Percentiles rank a stretch among this genome's conserved stretches.
These are phyloP conservation scores for Ophiognomonia clavigignenti-juglandacearum DNA, from an alignment of 2,329 filamentous ascomycete genomes.

Conservation along the genomic window DNA sequence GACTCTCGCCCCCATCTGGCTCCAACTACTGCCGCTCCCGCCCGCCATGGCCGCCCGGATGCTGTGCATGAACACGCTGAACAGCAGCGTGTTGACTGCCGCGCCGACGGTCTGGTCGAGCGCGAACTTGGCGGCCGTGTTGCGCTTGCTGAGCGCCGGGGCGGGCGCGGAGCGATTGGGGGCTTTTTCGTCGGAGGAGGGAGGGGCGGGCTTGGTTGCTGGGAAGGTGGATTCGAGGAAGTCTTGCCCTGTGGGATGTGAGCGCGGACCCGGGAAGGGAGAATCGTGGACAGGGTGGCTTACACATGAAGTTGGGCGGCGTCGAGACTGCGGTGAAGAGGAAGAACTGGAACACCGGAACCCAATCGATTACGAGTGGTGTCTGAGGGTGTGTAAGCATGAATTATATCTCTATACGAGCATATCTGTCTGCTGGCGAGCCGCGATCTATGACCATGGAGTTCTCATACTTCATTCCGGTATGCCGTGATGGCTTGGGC, in stretches of 20 bases:
- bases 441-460: too few species aligned
- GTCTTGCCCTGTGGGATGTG: conserved; percentile 54
- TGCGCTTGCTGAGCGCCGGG: conserved; percentile 48
- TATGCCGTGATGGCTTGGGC: conserved; percentile 67
- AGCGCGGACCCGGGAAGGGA: not conserved
- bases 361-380: conserved; percentile 57
- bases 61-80: conserved; percentile 54
- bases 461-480: conserved; percentile 46
- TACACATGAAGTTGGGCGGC: conserved; percentile 80
- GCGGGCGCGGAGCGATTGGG: conserved; percentile 38
- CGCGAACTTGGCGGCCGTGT: conserved; percentile 62
- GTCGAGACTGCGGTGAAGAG: conserved; percentile 68
- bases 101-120: conserved; percentile 68
- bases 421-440: too few species aligned
- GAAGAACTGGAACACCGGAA: conserved; percentile 71
- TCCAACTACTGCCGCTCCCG: conserved; percentile 37
- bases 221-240: conserved; percentile 73
- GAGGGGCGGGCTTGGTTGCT: conserved; percentile 45
- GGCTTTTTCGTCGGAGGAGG: conserved; percentile 37
- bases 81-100: conserved; percentile 59
- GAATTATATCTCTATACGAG: too few species aligned
- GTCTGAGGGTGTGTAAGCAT: conserved; percentile 35
- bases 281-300: conserved; percentile 17
- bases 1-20: too few species aligned
- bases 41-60: conserved; percentile 46